A percentile compares a stretch with the other conserved stretches of the same genome.
Evolutionary conservation across 257 asterid species (phyloP).

Genomic region (Solanum tacnaense): DNA sequence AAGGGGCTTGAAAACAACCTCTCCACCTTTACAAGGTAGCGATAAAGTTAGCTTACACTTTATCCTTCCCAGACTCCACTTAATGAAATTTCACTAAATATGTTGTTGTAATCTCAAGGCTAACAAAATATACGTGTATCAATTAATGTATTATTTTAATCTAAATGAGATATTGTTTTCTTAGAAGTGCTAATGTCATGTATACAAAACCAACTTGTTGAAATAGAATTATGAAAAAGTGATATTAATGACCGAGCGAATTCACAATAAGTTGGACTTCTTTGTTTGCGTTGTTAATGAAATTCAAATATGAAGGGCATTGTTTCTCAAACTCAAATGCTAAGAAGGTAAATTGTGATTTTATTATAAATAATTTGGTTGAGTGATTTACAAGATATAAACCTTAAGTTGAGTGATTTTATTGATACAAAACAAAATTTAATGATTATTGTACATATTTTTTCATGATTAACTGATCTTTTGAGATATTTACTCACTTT

Average conservation of each 20-base stretch:
- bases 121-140: not conserved
- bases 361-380: not conserved
- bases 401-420: not conserved
- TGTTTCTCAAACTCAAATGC: not conserved
- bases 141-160: too few relatives aligned
- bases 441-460: too few relatives aligned
- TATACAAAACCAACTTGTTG: not conserved
- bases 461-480: not conserved
- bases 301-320: not conserved
- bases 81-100: not conserved
- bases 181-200: not conserved
- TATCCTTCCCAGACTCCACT: not conserved
- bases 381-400: not conserved
- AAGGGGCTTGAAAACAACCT: not conserved
- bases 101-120: not conserved
- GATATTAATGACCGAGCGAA: not conserved
- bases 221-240: not conserved
- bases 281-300: not conserved
- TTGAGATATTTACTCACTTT: not conserved
- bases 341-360: not conserved
- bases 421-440: too few relatives aligned
- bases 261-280: not conserved
- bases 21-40: not conserved
- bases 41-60: fast-evolving
- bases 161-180: not conserved